phyloP scores from a whole-genome alignment of 257 asterid genomes.

The Solanum clarkiae region DNA sequence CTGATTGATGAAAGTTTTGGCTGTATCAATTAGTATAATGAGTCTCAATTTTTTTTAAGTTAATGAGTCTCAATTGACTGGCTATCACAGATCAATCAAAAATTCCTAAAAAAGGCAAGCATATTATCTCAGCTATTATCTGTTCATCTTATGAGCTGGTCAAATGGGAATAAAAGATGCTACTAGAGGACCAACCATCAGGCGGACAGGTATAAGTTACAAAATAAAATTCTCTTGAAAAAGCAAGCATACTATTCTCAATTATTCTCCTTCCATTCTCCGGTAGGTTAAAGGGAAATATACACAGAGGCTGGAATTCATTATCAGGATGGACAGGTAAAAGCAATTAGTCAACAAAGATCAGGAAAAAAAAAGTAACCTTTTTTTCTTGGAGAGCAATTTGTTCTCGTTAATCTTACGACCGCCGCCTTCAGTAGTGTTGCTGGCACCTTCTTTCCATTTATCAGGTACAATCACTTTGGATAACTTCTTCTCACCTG shows the following conservation, averaged over 20 bases:
- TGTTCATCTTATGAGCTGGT: background rate
- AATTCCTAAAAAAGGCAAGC: background rate
- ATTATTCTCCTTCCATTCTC: background rate
- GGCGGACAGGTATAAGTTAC: background rate
- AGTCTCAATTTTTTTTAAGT: background rate
- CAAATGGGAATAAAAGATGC: background rate
- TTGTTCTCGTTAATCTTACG: slow-evolving; percentile 98
- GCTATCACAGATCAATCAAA: background rate
- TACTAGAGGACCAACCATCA: background rate
- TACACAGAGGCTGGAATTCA: background rate
- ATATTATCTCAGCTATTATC: background rate
- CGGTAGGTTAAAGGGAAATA: background rate
- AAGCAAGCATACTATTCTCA: background rate
- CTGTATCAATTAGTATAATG: background rate
- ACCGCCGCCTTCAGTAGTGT: slow-evolving; percentile 90
- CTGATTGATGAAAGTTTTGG: background rate
- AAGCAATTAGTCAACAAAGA: background rate
- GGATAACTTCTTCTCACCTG: slow-evolving; percentile 91
- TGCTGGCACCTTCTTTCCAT: slow-evolving; percentile 92
- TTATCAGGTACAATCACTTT: slow-evolving; percentile 97
- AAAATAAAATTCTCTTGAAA: background rate
- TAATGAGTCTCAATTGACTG: background rate
- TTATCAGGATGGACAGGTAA: background rate
- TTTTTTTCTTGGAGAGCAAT: slow-evolving; percentile 79
- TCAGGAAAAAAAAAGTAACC: slow-evolving; percentile 19